Percentiles rank a stretch among this genome's conserved stretches.
Evolutionary conservation across 257 asterid genomes (phyloP).

Genomic region (Voacanga thouarsii): DNA sequence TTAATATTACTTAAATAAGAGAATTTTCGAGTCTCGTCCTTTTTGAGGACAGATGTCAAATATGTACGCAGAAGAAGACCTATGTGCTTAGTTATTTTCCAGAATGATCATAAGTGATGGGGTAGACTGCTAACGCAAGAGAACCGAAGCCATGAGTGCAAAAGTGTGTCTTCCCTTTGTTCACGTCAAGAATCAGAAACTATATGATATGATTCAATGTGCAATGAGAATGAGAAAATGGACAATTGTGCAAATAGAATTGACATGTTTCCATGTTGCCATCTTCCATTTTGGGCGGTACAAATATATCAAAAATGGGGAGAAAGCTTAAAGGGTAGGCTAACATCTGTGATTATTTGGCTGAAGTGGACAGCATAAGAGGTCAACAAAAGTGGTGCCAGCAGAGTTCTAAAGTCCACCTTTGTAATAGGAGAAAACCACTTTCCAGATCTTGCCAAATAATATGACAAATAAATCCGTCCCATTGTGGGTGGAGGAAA

Average conservation of each 20-base stretch:
- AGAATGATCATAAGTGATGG: not conserved
- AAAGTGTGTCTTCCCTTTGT: not conserved
- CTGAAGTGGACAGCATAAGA: constrained; percentile 23
- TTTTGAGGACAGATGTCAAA: too few species aligned
- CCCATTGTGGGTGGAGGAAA: not conserved
- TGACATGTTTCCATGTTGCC: constrained; percentile 12
- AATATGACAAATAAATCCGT: not conserved
- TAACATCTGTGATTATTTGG: not conserved
- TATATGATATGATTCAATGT: not conserved
- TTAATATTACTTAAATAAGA: too few species aligned
- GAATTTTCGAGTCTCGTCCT: too few species aligned
- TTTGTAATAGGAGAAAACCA: constrained; percentile 19
- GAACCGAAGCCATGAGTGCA: not conserved
- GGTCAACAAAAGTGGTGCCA: constrained; percentile 22
- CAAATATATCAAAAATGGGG: not conserved
- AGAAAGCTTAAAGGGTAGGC: not conserved
- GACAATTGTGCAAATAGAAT: constrained; percentile 8
- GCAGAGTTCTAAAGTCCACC: constrained; percentile 14
- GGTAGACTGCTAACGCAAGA: too few species aligned
- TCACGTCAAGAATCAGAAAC: not conserved
- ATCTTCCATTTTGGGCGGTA: constrained; percentile 22
- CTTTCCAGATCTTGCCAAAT: not conserved
- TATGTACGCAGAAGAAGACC: too few species aligned
- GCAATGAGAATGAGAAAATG: not conserved
- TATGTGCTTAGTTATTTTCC: not conserved